Evolutionary conservation across 2,329 filamentous ascomycete species (phyloP).

Genomic region (Xylaria sp.): DNA sequence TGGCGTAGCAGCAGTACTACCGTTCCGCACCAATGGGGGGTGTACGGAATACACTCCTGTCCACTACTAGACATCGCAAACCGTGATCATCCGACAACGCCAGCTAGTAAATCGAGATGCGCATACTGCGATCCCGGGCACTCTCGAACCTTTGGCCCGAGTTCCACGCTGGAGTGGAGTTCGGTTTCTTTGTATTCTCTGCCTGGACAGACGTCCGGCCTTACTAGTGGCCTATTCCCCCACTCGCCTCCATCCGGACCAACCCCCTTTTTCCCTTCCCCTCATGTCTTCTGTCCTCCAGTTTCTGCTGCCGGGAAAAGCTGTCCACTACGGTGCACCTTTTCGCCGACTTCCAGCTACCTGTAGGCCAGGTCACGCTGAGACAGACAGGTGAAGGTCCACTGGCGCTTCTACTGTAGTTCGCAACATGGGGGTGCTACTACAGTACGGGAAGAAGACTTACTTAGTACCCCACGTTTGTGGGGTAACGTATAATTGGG

Average conservation of each 20-base stretch:
- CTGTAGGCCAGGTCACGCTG: not conserved
- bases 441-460: not conserved
- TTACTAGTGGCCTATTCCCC: slow-evolving; percentile 20
- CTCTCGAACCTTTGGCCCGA: not conserved
- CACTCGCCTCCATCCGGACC: slow-evolving; percentile 34
- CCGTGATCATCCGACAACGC: slow-evolving; percentile 21
- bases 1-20: slow-evolving; percentile 14
- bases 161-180: slow-evolving; percentile 19
- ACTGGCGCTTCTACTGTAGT: not conserved
- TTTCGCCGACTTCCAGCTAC: slow-evolving; percentile 12
- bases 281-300: slow-evolving; percentile 11
- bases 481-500: slow-evolving; percentile 24
- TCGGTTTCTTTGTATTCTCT: not conserved
- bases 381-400: not conserved
- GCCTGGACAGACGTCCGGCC: not conserved
- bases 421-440: slow-evolving; percentile 2
- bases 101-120: slow-evolving; percentile 6
- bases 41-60: slow-evolving; percentile 1
- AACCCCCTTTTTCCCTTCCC: slow-evolving; percentile 32
- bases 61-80: not conserved
- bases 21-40: slow-evolving; percentile 27
- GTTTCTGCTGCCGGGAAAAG: slow-evolving; percentile 15
- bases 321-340: not conserved
- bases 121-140: slow-evolving; percentile 22
- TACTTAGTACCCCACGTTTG: slow-evolving; percentile 32